phyloP scores from a whole-genome alignment of 768 basidiomycete genomes.

The Tricholoma sp. region DNA sequence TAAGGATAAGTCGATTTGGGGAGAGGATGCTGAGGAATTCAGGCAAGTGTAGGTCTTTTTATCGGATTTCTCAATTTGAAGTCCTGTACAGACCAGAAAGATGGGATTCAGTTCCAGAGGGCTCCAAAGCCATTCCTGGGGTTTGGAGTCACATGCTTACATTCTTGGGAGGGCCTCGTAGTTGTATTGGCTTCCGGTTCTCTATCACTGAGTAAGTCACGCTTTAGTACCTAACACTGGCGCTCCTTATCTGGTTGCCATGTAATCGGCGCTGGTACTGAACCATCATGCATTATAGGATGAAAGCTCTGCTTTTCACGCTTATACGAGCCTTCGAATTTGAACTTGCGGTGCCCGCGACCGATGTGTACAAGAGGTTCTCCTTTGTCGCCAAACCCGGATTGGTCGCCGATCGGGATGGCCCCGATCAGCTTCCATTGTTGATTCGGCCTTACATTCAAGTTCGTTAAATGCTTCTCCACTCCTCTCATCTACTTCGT shows the following conservation, averaged over 20 bases:
- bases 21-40: constrained; percentile 57
- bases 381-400: constrained; percentile 41
- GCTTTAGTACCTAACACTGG: no score
- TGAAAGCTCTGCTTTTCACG: constrained; percentile 39
- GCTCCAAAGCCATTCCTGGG: constrained; percentile 43
- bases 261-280: no score
- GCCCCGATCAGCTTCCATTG: constrained; percentile 40
- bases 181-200: constrained; percentile 67
- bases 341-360: constrained; percentile 43
- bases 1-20: constrained; percentile 50
- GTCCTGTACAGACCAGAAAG: constrained; percentile 68
- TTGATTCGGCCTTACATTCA: constrained; percentile 26
- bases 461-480: no score
- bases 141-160: constrained; percentile 55
- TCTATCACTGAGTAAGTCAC: constrained; percentile 42
- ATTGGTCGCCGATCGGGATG: constrained; percentile 30
- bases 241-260: no score
- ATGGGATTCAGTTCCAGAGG: constrained; percentile 49
- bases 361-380: constrained; percentile 18
- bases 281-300: no score
- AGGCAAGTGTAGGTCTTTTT: constrained; percentile 45
- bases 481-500: no score
- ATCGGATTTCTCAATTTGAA: no score
- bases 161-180: constrained; percentile 61
- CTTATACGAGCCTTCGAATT: constrained; percentile 51